phyloP scores from a whole-genome alignment of 176 grass and related monocot genomes.

The Carex scoparia region DNA sequence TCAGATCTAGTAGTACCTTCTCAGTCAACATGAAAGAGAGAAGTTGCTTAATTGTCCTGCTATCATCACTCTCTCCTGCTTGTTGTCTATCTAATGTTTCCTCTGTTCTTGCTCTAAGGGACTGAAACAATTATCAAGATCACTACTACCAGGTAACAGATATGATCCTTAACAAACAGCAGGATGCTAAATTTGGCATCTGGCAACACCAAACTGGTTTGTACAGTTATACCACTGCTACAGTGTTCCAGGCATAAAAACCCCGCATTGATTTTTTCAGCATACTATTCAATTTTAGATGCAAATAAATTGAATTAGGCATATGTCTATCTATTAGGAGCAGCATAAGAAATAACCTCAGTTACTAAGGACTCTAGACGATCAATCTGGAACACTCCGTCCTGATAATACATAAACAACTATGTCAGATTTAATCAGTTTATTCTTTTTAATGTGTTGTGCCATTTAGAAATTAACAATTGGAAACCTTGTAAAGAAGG shows the following conservation, averaged over 20 bases:
- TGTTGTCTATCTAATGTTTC: conserved; percentile 46
- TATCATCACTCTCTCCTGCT: conserved; percentile 40
- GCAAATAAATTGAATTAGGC: neutral
- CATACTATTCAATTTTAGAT: neutral
- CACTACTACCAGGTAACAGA: neutral
- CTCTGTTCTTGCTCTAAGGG: conserved; percentile 80
- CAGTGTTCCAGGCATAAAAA: neutral
- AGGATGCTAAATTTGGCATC: neutral
- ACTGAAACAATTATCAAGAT: conserved; percentile 42
- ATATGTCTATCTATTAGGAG: neutral
- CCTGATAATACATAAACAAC: conserved; percentile 42
- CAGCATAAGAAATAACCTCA: conserved; percentile 46
- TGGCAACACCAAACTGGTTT: neutral
- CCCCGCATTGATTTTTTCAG: neutral
- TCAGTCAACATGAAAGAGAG: conserved; percentile 86
- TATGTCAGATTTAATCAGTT: conserved; percentile 20
- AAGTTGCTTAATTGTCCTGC: conserved; percentile 62
- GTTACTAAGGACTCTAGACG: conserved; percentile 86
- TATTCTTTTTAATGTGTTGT: neutral
- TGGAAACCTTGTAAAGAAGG: conserved; percentile 82
- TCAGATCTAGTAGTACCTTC: conserved; percentile 44
- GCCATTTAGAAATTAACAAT: neutral
- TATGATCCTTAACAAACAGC: neutral
- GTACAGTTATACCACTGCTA: neutral
- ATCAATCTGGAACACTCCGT: conserved; percentile 82